Percentiles rank a stretch among this genome's conserved stretches.
phyloP scores from a whole-genome alignment of 371 early-diverging fungal genomes.

The Mucor velutinosus region DNA sequence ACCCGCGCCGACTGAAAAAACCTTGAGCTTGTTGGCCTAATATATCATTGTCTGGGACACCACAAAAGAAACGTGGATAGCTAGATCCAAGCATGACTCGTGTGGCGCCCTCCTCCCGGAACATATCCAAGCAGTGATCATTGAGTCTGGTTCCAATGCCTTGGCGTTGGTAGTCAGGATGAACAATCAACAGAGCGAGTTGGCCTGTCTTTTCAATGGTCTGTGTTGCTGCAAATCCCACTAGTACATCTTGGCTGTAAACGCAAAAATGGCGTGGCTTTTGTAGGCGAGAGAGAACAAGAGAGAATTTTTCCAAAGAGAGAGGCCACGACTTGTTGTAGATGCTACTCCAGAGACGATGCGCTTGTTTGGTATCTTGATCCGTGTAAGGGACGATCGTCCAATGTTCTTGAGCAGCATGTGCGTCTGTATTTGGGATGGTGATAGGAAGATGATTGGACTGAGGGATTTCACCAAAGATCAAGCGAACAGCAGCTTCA shows the following conservation, averaged over 20 bases:
- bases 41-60: slow-evolving; percentile 36
- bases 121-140: slow-evolving; percentile 28
- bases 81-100: slow-evolving; percentile 35
- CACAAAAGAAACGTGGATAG: slow-evolving; percentile 55
- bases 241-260: slow-evolving; percentile 9
- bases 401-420: background rate
- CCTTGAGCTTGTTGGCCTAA: slow-evolving; percentile 19
- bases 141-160: slow-evolving; percentile 43
- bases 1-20: slow-evolving; percentile 47
- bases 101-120: slow-evolving; percentile 18
- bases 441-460: slow-evolving; percentile 38
- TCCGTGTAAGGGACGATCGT: background rate
- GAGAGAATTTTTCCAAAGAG: slow-evolving; percentile 19
- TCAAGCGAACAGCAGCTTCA: slow-evolving; percentile 37
- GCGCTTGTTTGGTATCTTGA: slow-evolving; percentile 18
- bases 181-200: slow-evolving; percentile 39
- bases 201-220: slow-evolving; percentile 29
- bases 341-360: slow-evolving; percentile 30
- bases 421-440: slow-evolving; percentile 20
- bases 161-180: slow-evolving; percentile 23
- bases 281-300: slow-evolving; percentile 24
- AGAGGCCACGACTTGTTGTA: slow-evolving; percentile 34
- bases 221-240: slow-evolving; percentile 48
- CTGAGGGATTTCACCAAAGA: slow-evolving; percentile 43
- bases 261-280: slow-evolving; percentile 31